Evolutionary conservation across 2,329 filamentous ascomycete species (phyloP), one percentile per base, ranked within the genome.

Genomic region (Trichoderma hamatum): DNA sequence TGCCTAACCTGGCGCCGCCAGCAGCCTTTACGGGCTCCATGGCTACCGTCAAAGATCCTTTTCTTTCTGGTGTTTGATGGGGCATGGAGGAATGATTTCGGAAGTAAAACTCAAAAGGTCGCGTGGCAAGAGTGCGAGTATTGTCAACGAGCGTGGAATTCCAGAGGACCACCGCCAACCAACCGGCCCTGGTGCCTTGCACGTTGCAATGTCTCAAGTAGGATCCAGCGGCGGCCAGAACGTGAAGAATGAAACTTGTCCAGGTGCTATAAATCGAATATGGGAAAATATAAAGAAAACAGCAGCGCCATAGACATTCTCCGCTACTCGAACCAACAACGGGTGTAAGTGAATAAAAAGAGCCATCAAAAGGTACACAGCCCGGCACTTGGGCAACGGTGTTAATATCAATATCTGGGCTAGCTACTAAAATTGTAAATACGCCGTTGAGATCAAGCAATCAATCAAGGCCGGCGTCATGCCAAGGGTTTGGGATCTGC

Each of bases 1-100:
- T 90, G 46, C 92, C 92, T 69, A 96, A 84, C 80, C 96, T 96
- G 73, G 85, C 76, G 71, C 78, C 80, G 21, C 64, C 68, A 24
- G 52, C 49, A 14, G 19, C 43, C 74, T 80, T 83, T 69, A 71
- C 78, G 36, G 73, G 74, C 32, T 82, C 81, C 75, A 79, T 79
- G 72, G 72, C 68, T 49, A 73, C 71, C 21, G 72, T 24, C 49
- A 68, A 66, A 24, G 52, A 55, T 34, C 56, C 60, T 39, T 70
- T 70, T 51, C 60, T 64, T n/a, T 70, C 70, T n/a, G 72, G 56
- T 24, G 72, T 67, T 7, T 70, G 61, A 39, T 52, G 54, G 68
- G 70, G 56, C 72, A 71, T 71, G 16, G 39, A 26, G 59, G 39
- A 10, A 36, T 9, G 59, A 39, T 21, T 28, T 19, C 28, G 11